These are phyloP conservation scores for Trapa incisa DNA, from an alignment of 345 rosid species.

Conservation along the genomic window DNA sequence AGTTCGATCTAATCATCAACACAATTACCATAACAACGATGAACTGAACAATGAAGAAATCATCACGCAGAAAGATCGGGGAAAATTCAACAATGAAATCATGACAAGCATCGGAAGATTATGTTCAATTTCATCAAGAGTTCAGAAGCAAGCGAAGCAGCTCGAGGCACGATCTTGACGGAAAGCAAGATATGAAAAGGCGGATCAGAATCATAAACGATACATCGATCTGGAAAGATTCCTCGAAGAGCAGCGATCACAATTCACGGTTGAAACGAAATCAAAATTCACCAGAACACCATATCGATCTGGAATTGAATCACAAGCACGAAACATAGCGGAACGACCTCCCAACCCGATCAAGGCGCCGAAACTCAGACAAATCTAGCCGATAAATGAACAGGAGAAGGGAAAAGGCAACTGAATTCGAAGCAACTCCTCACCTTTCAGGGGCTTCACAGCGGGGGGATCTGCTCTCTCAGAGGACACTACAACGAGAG, in stretches of 20 bases:
- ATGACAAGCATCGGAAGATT: not conserved
- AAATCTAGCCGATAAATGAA: not conserved
- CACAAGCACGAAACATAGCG: not conserved
- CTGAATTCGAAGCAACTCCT: not conserved
- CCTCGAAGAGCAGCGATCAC: no score
- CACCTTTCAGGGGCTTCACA: not conserved
- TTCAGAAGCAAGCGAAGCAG: not conserved
- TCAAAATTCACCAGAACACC: not conserved
- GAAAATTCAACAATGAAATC: not conserved
- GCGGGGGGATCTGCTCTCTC: conserved; percentile 6
- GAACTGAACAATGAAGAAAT: not conserved
- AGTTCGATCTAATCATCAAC: not conserved
- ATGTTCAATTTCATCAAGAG: not conserved
- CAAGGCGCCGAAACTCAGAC: not conserved
- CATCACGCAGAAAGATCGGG: no score
- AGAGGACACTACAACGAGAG: not conserved
- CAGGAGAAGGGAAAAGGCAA: not conserved
- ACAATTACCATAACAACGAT: not conserved
- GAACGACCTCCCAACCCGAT: not conserved
- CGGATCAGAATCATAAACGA: no score
- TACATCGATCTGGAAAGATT: no score
- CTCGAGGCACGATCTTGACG: no score
- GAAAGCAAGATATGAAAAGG: no score
- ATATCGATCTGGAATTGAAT: not conserved
- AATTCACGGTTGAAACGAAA: not conserved